A percentile compares a stretch with the other conserved stretches of the same genome.
Conservation (phyloP, 2,329 filamentous ascomycete genomes). For the Colletotrichum sp. region DNA sequence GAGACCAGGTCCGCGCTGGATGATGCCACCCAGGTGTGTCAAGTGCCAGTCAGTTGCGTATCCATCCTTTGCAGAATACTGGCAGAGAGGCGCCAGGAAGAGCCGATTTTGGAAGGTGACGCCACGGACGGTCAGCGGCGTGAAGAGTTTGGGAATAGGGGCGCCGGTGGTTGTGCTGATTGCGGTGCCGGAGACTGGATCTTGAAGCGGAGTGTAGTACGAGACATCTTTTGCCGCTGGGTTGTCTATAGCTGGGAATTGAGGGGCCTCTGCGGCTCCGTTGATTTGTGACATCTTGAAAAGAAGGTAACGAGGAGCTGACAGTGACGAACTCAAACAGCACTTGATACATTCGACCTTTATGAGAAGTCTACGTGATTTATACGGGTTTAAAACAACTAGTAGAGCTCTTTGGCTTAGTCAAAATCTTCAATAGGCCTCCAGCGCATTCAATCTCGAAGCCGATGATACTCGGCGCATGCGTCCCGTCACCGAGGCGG, state of each 20-base stretch:
- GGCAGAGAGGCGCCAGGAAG: conserved; percentile 52
- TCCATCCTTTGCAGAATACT: conserved; percentile 52
- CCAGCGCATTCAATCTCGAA: not conserved
- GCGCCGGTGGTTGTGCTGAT: conserved; percentile 45
- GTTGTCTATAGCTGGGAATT: conserved; percentile 14
- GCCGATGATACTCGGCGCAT: not conserved
- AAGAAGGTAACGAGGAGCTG: not conserved
- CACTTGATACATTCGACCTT: not conserved
- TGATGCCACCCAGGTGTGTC: conserved; percentile 75
- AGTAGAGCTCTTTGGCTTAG: not conserved
- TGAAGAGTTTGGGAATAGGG: conserved; percentile 56
- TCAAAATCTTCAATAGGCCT: no score
- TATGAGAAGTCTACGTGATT: not conserved
- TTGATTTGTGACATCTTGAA: not conserved
- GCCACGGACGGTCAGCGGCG: conserved; percentile 50
- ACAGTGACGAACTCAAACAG: not conserved
- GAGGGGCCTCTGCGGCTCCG: not conserved
- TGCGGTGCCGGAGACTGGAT: conserved; percentile 48
- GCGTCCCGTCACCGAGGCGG: not conserved
- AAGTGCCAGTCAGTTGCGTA: conserved; percentile 76
- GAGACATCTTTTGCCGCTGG: conserved; percentile 38
- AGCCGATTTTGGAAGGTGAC: conserved; percentile 51
- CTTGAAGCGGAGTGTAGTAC: conserved; percentile 54
- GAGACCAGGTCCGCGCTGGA: conserved; percentile 69
- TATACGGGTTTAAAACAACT: not conserved